phyloP scores from a whole-genome alignment of 2,329 filamentous ascomycete species.

The Fusarium sp. region DNA sequence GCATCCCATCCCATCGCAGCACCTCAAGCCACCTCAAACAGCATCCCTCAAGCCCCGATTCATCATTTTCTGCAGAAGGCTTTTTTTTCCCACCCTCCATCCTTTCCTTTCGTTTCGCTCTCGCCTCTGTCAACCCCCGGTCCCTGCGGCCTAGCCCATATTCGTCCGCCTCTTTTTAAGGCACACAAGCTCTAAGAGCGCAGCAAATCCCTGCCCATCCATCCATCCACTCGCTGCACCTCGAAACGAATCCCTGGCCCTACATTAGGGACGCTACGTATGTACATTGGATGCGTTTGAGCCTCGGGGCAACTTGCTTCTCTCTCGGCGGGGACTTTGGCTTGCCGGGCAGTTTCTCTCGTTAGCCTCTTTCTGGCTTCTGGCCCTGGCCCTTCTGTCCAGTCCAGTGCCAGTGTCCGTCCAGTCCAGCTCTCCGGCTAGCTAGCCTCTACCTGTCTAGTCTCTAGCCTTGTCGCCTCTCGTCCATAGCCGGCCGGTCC shows the following conservation, averaged over 20 bases:
- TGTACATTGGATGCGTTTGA: constrained; percentile 10
- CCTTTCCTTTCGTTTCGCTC: neutral
- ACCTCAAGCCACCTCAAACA: constrained; percentile 8
- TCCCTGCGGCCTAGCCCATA: constrained; percentile 22
- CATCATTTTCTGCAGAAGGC: neutral
- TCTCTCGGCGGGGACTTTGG: neutral
- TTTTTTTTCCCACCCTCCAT: neutral
- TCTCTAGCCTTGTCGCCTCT: constrained; percentile 27
- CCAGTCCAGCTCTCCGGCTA: constrained; percentile 16
- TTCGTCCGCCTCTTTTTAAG: constrained; percentile 11
- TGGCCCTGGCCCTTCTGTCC: too few species aligned
- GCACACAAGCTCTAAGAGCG: neutral
- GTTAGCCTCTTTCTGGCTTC: constrained; percentile 26
- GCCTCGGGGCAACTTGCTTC: constrained; percentile 15
- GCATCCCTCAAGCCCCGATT: constrained; percentile 2
- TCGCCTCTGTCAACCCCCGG: constrained; percentile 16
- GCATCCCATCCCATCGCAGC: neutral
- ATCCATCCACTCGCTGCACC: neutral
- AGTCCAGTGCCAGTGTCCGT: too few species aligned
- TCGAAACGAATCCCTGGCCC: neutral
- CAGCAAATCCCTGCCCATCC: constrained; percentile 17
- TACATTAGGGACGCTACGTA: neutral
- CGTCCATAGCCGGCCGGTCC: constrained; percentile 19
- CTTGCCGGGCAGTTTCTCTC: neutral
- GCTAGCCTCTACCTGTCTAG: constrained; percentile 3